These are phyloP conservation scores for Boeremia lycopersici DNA, from an alignment of 2,329 filamentous ascomycete species.

Conservation along the genomic window DNA sequence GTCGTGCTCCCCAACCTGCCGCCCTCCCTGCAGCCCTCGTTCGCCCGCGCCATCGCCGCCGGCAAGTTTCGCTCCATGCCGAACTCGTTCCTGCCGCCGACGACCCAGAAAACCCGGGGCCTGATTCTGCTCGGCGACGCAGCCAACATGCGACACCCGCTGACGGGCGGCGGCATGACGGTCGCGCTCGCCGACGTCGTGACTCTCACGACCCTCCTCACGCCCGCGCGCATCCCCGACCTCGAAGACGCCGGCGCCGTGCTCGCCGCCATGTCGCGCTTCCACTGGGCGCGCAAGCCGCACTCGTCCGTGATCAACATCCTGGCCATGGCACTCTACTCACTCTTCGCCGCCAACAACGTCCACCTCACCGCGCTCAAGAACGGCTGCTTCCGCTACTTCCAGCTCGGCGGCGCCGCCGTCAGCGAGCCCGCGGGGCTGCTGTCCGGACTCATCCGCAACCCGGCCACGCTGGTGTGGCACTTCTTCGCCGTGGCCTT, in stretches of 20 bases:
- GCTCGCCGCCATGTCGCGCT: slow-evolving; percentile 69
- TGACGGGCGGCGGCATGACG: slow-evolving; percentile 97
- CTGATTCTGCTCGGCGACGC: slow-evolving; percentile 89
- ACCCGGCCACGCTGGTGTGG: slow-evolving; percentile 78
- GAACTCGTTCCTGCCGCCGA: slow-evolving; percentile 88
- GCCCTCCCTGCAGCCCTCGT: slow-evolving; percentile 70
- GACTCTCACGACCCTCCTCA: slow-evolving; percentile 74
- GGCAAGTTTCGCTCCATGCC: slow-evolving; percentile 90
- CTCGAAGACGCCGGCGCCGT: slow-evolving; percentile 73
- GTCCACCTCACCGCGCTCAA: slow-evolving; percentile 73
- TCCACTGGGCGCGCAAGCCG: slow-evolving; percentile 87
- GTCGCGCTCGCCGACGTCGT: slow-evolving; percentile 94
- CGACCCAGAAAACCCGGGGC: slow-evolving; percentile 72
- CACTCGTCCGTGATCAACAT: slow-evolving; percentile 93
- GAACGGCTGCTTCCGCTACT: slow-evolving; percentile 91
- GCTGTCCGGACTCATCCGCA: slow-evolving; percentile 78
- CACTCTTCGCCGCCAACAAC: slow-evolving; percentile 82
- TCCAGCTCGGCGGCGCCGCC: slow-evolving; percentile 73
- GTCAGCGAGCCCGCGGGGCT: slow-evolving; percentile 81
- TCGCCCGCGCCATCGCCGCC: slow-evolving; percentile 74
- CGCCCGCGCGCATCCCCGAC: slow-evolving; percentile 69
- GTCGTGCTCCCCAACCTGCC: slow-evolving; percentile 81
- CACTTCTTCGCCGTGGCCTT: slow-evolving; percentile 97
- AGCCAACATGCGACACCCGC: slow-evolving; percentile 98
- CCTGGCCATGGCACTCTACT: slow-evolving; percentile 92